These are phyloP conservation scores for Fusarium nanum DNA, from an alignment of 2,329 filamentous ascomycete species.

Conservation along the genomic window DNA sequence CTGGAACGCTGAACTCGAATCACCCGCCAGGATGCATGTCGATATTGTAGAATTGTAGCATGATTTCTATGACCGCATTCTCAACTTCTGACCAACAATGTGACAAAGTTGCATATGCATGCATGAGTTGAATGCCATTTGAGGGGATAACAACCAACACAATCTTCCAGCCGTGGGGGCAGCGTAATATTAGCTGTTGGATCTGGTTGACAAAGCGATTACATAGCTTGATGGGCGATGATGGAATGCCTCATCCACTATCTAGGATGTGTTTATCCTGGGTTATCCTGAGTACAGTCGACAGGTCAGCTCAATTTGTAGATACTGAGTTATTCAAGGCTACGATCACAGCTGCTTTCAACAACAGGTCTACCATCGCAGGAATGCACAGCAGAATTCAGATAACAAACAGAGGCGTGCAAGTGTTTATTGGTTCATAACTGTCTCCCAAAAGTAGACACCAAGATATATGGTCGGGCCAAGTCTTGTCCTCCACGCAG, in stretches of 20 bases:
- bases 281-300: background rate
- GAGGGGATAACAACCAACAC: background rate
- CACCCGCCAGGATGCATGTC: slow-evolving; percentile 6
- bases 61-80: slow-evolving; percentile 9
- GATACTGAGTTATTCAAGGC: background rate
- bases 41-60: slow-evolving; percentile 22
- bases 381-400: background rate
- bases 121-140: background rate
- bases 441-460: slow-evolving; percentile 25
- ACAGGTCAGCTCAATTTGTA: background rate
- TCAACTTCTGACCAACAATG: background rate
- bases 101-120: slow-evolving; percentile 2
- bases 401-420: slow-evolving; percentile 4
- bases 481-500: slow-evolving; percentile 17
- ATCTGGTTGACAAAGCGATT: background rate
- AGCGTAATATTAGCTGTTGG: background rate
- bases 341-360: background rate
- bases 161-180: background rate
- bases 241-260: background rate
- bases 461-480: slow-evolving; percentile 15
- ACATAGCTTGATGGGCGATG: background rate
- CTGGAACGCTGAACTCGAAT: background rate
- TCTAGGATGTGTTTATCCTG: background rate
- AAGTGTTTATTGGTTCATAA: slow-evolving; percentile 28
- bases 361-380: background rate